phyloP scores from a whole-genome alignment of 2,329 filamentous ascomycete genomes.

The Ceratocystis colombiana region DNA sequence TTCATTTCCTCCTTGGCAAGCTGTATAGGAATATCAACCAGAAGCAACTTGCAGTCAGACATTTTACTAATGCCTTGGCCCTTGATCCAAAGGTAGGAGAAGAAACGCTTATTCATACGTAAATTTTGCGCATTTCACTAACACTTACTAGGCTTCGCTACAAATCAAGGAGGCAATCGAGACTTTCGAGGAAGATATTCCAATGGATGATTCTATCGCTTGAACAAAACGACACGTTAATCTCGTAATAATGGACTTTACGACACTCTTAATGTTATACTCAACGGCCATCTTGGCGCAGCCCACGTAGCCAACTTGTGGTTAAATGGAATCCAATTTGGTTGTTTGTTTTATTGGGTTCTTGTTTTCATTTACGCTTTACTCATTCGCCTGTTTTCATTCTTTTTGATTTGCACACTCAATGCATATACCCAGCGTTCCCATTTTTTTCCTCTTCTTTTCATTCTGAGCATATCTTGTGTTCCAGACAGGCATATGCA shows the following conservation, averaged over 20 bases:
- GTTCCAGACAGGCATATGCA: background rate
- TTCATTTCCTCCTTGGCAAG: conserved; percentile 87
- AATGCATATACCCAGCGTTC: conserved; percentile 22
- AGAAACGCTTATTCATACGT: background rate
- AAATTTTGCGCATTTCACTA: background rate
- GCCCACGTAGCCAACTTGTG: background rate
- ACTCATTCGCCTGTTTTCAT: background rate
- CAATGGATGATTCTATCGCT: conserved; percentile 48
- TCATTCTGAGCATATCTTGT: background rate
- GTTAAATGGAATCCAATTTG: background rate
- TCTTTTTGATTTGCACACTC: conserved; percentile 10
- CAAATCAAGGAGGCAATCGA: conserved; percentile 97
- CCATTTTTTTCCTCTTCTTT: background rate
- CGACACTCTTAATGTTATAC: conserved; percentile 12
- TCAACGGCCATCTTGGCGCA: background rate
- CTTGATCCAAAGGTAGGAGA: conserved; percentile 80
- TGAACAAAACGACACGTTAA: conserved; percentile 4
- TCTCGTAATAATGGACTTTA: conserved; percentile 11
- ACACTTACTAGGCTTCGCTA: conserved; percentile 58
- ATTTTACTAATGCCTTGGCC: conserved; percentile 91
- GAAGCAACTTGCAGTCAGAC: conserved; percentile 71
- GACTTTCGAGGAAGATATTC: conserved; percentile 69
- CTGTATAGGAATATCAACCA: conserved; percentile 64
- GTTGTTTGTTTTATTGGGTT: background rate
- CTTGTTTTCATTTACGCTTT: conserved; percentile 5